Evolutionary conservation across 2,329 filamentous ascomycete genomes (phyloP), one percentile per base, ranked within the genome.

Genomic region (Pseudogymnoascus sp.): DNA sequence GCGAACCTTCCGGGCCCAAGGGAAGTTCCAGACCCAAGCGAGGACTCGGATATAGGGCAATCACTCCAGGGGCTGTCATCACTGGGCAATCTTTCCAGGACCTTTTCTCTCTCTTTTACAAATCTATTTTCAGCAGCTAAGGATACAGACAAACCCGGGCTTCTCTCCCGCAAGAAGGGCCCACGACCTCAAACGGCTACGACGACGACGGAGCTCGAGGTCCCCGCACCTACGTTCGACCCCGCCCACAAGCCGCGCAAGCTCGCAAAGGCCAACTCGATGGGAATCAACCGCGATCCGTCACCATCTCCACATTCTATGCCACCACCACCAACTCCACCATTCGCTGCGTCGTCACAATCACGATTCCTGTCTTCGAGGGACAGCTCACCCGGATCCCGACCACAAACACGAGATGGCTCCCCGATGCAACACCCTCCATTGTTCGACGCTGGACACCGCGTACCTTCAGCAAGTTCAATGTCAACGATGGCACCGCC

Each of bases 71-170:
- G 48, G 25, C 48, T 34, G 2, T n/a, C 51, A 13, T 19, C 25
- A 57, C 28, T 10, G 16, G n/a, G 51, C 51, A 19, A 28, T 57
- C 8, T 19, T 34, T 34, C 51, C 8, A 19, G 28, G 51, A 57
- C 51, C 10, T 8, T 57, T 34, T 57, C 51, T 57, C 51, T 57
- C 13, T 57, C 51, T 19, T 57, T 57, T 34, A 14, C 25, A 34
- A 57, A 14, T 57, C 51, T 57, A 57, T 57, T 57, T 57, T 57
- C 51, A 51, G 45, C 45, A 51, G 48, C 48, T 57, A 34, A 57
- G 48, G 10, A 57, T 57, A 25, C 48, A 57, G 48, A 57, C 25
- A 57, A 57, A 57, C 48, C 48, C 48, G 48, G 48, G 48, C 48
- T 57, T 19, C 48, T 57, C 1, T 57, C 48, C 48, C 48, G 48